These are phyloP conservation scores for Umbilicaria muhlenbergii DNA, from an alignment of 495 filamentous ascomycete species.

Conservation along the genomic window DNA sequence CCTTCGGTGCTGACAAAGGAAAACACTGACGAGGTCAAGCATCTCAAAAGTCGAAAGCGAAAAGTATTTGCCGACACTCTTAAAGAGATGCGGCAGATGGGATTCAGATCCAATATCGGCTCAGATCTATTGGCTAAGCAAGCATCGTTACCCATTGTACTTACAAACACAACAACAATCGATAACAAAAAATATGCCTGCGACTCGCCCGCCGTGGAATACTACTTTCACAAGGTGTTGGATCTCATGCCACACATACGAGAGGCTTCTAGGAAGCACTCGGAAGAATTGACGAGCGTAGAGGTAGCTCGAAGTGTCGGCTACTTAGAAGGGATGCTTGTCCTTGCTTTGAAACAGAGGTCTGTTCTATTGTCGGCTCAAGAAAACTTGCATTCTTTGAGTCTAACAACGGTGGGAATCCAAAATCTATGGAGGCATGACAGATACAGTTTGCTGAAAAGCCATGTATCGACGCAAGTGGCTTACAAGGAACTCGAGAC, in stretches of 20 bases:
- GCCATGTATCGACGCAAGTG: conserved; percentile 9
- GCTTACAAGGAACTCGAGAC: neutral
- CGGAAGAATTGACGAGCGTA: conserved; percentile 63
- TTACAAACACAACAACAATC: conserved; percentile 33
- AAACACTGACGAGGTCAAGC: conserved; percentile 63
- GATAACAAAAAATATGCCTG: conserved; percentile 7
- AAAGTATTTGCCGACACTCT: conserved; percentile 79
- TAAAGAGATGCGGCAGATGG: conserved; percentile 70
- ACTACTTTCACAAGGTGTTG: conserved; percentile 63
- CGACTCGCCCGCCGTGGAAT: conserved; percentile 28
- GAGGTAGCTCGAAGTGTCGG: conserved; percentile 66
- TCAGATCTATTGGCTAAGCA: conserved; percentile 55
- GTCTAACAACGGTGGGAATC: conserved; percentile 22
- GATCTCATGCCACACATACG: conserved; percentile 55
- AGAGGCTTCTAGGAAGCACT: conserved; percentile 49
- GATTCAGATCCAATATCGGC: conserved; percentile 65
- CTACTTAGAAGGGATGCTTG: conserved; percentile 66
- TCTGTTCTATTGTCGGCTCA: conserved; percentile 29
- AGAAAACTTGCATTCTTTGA: conserved; percentile 21
- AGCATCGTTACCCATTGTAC: conserved; percentile 46
- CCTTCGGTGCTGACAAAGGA: conserved; percentile 63
- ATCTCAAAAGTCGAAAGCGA: conserved; percentile 82
- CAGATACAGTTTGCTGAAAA: conserved; percentile 10
- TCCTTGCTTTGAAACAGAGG: conserved; percentile 53
- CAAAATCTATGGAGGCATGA: conserved; percentile 26